Conservation (phyloP, 2,329 filamentous ascomycete genomes). For the Geosmithia putterillii region DNA sequence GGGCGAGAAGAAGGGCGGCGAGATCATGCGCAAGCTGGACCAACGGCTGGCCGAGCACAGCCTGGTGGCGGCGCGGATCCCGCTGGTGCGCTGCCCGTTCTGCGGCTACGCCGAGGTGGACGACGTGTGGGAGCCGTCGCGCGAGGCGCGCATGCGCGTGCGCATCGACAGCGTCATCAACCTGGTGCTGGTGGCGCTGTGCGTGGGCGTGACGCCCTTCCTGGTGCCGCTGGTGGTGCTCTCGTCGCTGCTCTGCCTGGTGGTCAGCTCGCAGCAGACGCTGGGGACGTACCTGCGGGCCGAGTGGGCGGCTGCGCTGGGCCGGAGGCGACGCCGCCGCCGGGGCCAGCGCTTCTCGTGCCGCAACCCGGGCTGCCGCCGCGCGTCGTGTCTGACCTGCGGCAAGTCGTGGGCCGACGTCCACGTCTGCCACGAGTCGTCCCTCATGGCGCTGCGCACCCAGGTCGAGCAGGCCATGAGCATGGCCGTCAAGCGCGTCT, state of each 20-base stretch:
- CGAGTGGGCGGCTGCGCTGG: constrained; percentile 47
- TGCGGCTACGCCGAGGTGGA: constrained; percentile 87
- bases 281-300: constrained; percentile 26
- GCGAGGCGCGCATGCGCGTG: constrained; percentile 42
- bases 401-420: constrained; percentile 75
- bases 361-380: constrained; percentile 53
- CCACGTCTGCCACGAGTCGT: constrained; percentile 81
- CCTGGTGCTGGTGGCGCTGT: constrained; percentile 36
- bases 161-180: constrained; percentile 37
- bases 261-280: constrained; percentile 28
- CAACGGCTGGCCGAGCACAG: constrained; percentile 66
- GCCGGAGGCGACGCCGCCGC: constrained; percentile 55
- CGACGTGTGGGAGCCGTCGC: constrained; percentile 52
- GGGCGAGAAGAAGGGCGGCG: constrained; percentile 54
- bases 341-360: constrained; percentile 72
- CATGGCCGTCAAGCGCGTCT: constrained; percentile 87
- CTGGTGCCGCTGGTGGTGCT: constrained; percentile 39
- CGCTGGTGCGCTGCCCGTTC: constrained; percentile 76
- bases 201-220: constrained; percentile 42
- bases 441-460: constrained; percentile 68
- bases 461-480: constrained; percentile 90
- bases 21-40: constrained; percentile 65
- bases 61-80: constrained; percentile 59
- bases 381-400: constrained; percentile 70
- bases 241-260: constrained; percentile 29